Evolutionary conservation across 495 filamentous ascomycete genomes (phyloP).

Genomic region (Neurospora sublineolata): DNA sequence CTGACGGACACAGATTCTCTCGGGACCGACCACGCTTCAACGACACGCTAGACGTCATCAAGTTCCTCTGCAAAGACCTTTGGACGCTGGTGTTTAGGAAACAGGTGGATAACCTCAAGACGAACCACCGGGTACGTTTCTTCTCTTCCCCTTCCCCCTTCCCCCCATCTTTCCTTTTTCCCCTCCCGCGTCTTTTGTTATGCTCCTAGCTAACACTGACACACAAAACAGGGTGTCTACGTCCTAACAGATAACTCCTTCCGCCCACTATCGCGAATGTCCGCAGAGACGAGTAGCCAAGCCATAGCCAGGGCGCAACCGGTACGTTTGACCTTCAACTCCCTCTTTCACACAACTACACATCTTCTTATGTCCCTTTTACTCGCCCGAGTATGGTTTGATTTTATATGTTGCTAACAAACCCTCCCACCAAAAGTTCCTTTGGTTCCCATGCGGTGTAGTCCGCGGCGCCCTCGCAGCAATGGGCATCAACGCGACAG

Average conservation of each 20-base stretch:
- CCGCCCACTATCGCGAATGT: constrained; percentile 79
- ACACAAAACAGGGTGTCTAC: constrained; percentile 62
- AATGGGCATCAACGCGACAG: constrained; percentile 81
- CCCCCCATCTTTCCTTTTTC: background rate
- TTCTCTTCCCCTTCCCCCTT: background rate
- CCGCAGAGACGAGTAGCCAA: constrained; percentile 57
- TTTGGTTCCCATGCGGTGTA: constrained; percentile 90
- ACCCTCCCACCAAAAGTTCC: constrained; percentile 44
- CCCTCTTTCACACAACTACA: too few species aligned
- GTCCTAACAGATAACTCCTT: constrained; percentile 92
- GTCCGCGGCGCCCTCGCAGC: constrained; percentile 80
- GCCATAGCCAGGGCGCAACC: constrained; percentile 67
- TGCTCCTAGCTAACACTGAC: background rate
- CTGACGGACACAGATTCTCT: constrained; percentile 53
- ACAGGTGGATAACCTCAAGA: constrained; percentile 96
- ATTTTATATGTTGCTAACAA: background rate
- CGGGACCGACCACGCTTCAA: constrained; percentile 75
- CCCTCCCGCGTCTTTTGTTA: background rate
- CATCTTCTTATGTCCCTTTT: background rate
- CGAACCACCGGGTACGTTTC: constrained; percentile 73
- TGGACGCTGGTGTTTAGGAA: constrained; percentile 92
- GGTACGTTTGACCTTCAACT: constrained; percentile 43
- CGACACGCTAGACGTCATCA: constrained; percentile 83
- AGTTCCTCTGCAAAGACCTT: constrained; percentile 95
- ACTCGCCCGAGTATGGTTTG: background rate